Conservation (phyloP, 2,329 filamentous ascomycete genomes). For the Cladophialophora yegresii region DNA sequence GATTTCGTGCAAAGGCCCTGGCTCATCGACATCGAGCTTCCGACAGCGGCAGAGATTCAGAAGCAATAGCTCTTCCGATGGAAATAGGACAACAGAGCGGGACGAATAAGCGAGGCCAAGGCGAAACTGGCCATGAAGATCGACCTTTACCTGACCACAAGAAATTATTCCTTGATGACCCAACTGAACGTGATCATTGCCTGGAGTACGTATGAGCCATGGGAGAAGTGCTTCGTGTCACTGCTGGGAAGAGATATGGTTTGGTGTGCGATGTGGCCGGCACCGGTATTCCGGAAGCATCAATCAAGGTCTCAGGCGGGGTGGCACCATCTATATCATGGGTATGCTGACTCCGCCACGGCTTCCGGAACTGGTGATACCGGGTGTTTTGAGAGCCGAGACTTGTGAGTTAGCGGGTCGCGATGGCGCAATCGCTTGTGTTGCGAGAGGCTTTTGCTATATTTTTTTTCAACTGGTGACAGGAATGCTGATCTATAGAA, state of each 20-base stretch:
- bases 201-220: too few species aligned
- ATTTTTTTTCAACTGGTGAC: background rate
- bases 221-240: slow-evolving; percentile 50
- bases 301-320: slow-evolving; percentile 8
- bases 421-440: background rate
- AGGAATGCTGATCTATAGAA: slow-evolving; percentile 13
- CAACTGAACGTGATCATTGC: too few species aligned
- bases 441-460: background rate
- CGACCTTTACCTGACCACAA: slow-evolving; percentile 46
- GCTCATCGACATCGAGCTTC: slow-evolving; percentile 53
- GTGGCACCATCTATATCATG: slow-evolving; percentile 7
- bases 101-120: too few species aligned
- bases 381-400: slow-evolving; percentile 2
- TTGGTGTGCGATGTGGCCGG: slow-evolving; percentile 48
- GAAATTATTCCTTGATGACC: slow-evolving; percentile 45
- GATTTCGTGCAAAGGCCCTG: slow-evolving; percentile 54
- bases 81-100: too few species aligned
- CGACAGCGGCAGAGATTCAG: slow-evolving; percentile 8
- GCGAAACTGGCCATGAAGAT: too few species aligned
- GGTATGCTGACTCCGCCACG: slow-evolving; percentile 16
- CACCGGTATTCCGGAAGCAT: slow-evolving; percentile 42
- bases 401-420: background rate
- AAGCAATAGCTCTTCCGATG: too few species aligned
- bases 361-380: slow-evolving; percentile 11
- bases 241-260: slow-evolving; percentile 49